These are phyloP conservation scores for Barnettozyma populi DNA, from an alignment of 805 yeast species.

Conservation along the genomic window DNA sequence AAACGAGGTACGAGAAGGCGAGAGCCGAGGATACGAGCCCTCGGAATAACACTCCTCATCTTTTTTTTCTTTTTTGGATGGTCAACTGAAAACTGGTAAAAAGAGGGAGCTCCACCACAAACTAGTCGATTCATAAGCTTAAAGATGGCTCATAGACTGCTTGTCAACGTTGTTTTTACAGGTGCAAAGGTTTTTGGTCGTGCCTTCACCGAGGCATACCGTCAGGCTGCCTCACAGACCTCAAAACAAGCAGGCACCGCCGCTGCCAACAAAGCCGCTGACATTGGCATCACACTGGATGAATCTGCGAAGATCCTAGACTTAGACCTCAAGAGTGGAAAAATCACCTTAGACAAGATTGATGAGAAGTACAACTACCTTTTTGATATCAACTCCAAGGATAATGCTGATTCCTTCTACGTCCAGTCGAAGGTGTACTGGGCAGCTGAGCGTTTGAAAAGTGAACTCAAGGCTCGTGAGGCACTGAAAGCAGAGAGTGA, in stretches of 20 bases:
- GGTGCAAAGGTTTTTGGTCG: slow-evolving; percentile 95
- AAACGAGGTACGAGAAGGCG: not conserved
- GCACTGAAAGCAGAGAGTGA: slow-evolving; percentile 27
- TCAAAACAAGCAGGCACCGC: slow-evolving; percentile 61
- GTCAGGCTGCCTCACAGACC: slow-evolving; percentile 93
- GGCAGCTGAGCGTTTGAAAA: slow-evolving; percentile 86
- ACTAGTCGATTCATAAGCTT: not conserved
- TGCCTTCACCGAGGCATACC: slow-evolving; percentile 95
- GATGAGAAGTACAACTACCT: slow-evolving; percentile 72
- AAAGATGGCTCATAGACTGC: slow-evolving; percentile 76
- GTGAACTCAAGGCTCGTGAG: slow-evolving; percentile 62
- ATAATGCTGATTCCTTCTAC: slow-evolving; percentile 94
- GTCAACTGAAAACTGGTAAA: not conserved
- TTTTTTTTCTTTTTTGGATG: not conserved
- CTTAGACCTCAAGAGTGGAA: slow-evolving; percentile 51
- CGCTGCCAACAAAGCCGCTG: slow-evolving; percentile 39
- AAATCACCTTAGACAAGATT: slow-evolving; percentile 51
- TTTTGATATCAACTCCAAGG: slow-evolving; percentile 85
- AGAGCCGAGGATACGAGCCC: not conserved
- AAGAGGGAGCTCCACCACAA: not conserved
- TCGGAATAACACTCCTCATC: not conserved
- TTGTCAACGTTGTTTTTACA: slow-evolving; percentile 84
- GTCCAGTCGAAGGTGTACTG: slow-evolving; percentile 88
- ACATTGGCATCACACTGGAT: slow-evolving; percentile 74
- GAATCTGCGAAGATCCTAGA: slow-evolving; percentile 92